Conservation (phyloP, 2,329 filamentous ascomycete species). For the Ascochyta lentis region DNA sequence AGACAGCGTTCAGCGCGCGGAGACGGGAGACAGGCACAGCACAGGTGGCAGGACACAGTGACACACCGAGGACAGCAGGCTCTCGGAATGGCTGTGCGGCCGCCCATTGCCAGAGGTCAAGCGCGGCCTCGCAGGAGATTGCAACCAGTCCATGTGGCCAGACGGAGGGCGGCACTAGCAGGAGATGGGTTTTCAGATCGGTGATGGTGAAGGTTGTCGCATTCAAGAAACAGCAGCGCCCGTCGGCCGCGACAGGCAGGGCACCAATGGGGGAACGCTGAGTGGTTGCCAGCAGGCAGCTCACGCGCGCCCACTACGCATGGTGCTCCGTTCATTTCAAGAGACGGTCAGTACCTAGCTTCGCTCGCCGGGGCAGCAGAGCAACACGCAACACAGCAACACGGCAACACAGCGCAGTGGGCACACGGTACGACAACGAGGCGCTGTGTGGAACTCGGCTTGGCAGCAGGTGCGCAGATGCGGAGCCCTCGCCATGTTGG, state of each 20-base stretch:
- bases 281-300: constrained; percentile 13
- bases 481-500: too few relatives aligned
- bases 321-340: neutral
- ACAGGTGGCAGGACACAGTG: too few relatives aligned
- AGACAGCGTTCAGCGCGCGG: neutral
- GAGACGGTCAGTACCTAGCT: neutral
- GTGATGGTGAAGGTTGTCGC: neutral
- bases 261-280: constrained; percentile 10
- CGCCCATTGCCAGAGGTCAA: too few relatives aligned
- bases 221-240: constrained; percentile 8
- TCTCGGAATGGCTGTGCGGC: too few relatives aligned
- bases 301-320: constrained; percentile 6
- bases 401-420: neutral
- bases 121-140: neutral
- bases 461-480: neutral
- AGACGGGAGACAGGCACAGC: neutral
- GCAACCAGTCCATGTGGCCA: constrained; percentile 1
- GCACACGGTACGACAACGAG: neutral
- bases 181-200: constrained; percentile 14
- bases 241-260: constrained; percentile 9
- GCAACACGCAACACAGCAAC: neutral
- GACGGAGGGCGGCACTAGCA: constrained; percentile 16
- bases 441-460: neutral
- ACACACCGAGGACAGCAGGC: neutral
- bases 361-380: too few relatives aligned